Conservation (phyloP, 768 basidiomycete species). For the Lyophyllum semitale region DNA sequence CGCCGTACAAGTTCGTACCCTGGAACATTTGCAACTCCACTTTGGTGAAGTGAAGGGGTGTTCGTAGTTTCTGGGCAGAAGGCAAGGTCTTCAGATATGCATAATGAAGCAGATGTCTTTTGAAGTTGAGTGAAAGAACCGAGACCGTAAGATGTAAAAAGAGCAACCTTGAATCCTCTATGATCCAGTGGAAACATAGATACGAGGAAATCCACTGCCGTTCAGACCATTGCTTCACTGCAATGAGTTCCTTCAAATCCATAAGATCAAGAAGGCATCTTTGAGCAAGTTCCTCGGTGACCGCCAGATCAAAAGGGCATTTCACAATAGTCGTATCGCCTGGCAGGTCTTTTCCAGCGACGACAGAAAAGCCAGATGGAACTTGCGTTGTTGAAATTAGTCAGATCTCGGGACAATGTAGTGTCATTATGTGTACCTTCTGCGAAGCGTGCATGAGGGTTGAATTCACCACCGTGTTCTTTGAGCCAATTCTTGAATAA, state of each 20-base stretch:
- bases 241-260: conserved; percentile 17
- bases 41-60: conserved; percentile 71
- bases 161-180: conserved; percentile 40
- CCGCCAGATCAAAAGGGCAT: conserved; percentile 66
- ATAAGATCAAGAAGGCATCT: conserved; percentile 45
- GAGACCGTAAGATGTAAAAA: conserved; percentile 1
- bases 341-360: conserved; percentile 50
- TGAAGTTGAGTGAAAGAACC: conserved; percentile 12
- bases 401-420: neutral
- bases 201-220: conserved; percentile 73
- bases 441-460: conserved; percentile 43
- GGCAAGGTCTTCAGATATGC: conserved; percentile 77
- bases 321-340: conserved; percentile 59
- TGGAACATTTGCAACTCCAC: conserved; percentile 65
- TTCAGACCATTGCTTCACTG: conserved; percentile 50
- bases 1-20: conserved; percentile 82
- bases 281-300: conserved; percentile 55
- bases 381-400: conserved; percentile 24
- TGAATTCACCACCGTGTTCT: conserved; percentile 50
- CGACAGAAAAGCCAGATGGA: conserved; percentile 48
- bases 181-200: conserved; percentile 63
- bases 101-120: conserved; percentile 39
- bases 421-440: conserved; percentile 35
- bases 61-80: conserved; percentile 50
- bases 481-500: conserved; percentile 53